Evolutionary conservation across 2,329 filamentous ascomycete genomes (phyloP).

Genomic region (Xylariaceae sp.): DNA sequence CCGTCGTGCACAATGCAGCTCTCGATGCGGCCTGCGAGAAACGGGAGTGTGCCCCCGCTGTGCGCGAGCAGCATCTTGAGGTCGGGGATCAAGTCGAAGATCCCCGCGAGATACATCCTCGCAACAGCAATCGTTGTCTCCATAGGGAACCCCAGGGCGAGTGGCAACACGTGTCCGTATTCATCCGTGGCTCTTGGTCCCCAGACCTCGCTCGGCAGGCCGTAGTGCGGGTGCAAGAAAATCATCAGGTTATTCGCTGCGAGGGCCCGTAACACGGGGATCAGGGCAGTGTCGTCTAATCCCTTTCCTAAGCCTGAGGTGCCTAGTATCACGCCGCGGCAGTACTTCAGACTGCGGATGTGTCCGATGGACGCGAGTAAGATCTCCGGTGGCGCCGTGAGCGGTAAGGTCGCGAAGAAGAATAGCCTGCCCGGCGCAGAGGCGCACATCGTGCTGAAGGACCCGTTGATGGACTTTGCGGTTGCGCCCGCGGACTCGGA

Average conservation of each 20-base stretch:
- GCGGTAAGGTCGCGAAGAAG: conserved; percentile 77
- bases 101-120: conserved; percentile 80
- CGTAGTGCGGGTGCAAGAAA: conserved; percentile 91
- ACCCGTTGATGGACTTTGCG: conserved; percentile 69
- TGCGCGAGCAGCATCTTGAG: conserved; percentile 79
- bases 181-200: conserved; percentile 62
- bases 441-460: conserved; percentile 69
- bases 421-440: conserved; percentile 65
- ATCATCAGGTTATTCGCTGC: conserved; percentile 62
- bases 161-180: conserved; percentile 83
- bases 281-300: conserved; percentile 70
- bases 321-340: conserved; percentile 83
- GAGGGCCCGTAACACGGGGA: conserved; percentile 69
- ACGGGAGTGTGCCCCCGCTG: conserved; percentile 83
- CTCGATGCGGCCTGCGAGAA: conserved; percentile 83
- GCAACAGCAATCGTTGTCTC: conserved; percentile 90
- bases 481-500: conserved; percentile 57
- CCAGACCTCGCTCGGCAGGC: conserved; percentile 75
- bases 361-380: conserved; percentile 64
- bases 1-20: conserved; percentile 82
- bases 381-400: conserved; percentile 61
- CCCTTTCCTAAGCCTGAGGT: conserved; percentile 77
- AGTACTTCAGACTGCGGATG: conserved; percentile 58
- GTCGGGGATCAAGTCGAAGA: conserved; percentile 70
- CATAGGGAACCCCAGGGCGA: conserved; percentile 83